Conservation (phyloP, 192 early-diverging fungal genomes). For the Mortierella antarctica region DNA sequence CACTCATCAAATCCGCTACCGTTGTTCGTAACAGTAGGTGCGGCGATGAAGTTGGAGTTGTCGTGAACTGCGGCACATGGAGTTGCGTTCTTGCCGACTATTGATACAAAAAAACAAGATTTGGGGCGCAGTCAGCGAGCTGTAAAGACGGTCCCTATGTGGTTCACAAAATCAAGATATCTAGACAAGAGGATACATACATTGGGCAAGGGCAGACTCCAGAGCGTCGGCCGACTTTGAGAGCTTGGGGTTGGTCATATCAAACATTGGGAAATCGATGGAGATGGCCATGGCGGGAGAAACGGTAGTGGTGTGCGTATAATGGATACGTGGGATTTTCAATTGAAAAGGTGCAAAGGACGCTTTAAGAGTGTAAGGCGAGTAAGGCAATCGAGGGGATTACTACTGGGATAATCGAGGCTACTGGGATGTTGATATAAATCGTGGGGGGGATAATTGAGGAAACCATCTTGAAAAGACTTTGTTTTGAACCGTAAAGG, state of each 20-base stretch:
- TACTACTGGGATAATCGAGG: constrained; percentile 28
- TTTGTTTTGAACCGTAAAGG: constrained; percentile 36
- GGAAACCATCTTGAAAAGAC: constrained; percentile 48
- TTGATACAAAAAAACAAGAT: neutral
- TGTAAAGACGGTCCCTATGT: neutral
- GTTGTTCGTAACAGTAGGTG: constrained; percentile 21
- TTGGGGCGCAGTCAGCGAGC: neutral
- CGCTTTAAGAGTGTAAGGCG: constrained; percentile 31
- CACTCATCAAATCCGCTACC: constrained; percentile 49
- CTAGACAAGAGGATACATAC: constrained; percentile 20
- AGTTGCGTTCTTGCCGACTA: constrained; percentile 39
- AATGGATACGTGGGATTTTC: neutral
- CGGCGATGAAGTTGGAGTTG: constrained; percentile 10
- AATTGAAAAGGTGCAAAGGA: constrained; percentile 4
- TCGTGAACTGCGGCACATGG: constrained; percentile 14
- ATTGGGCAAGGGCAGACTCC: constrained; percentile 51
- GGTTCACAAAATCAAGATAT: neutral
- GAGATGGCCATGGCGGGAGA: constrained; percentile 37
- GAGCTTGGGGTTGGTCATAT: constrained; percentile 39
- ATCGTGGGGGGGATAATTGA: constrained; percentile 33
- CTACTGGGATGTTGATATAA: constrained; percentile 22
- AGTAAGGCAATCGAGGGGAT: constrained; percentile 7
- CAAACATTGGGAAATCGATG: constrained; percentile 53
- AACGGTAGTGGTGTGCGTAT: neutral
- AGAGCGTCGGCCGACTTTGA: constrained; percentile 47